phyloP scores from a whole-genome alignment of 805 yeast species.

The Candida schatavii region DNA sequence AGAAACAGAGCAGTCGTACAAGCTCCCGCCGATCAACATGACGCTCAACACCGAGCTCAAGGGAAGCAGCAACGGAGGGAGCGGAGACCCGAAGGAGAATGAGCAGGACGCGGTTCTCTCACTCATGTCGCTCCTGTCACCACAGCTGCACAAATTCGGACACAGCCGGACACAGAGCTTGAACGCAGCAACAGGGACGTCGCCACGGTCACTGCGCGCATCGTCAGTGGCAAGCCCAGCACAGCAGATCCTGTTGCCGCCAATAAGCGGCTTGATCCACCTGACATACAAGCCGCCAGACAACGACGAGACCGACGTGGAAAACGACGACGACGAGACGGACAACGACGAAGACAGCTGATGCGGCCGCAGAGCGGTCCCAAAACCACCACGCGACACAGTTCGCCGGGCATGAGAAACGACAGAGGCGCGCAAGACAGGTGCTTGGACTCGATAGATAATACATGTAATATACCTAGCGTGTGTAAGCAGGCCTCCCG shows the following conservation, averaged over 20 bases:
- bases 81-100: slow-evolving; percentile 14
- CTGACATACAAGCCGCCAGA: slow-evolving; percentile 11
- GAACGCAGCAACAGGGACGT: slow-evolving; percentile 28
- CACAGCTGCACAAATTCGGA: slow-evolving; percentile 32
- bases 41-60: slow-evolving; percentile 13
- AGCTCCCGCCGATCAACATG: slow-evolving; percentile 30
- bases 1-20: slow-evolving; percentile 4
- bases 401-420: no score
- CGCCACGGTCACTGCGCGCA: slow-evolving; percentile 19
- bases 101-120: slow-evolving; percentile 59
- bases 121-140: slow-evolving; percentile 54
- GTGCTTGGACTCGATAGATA: background rate
- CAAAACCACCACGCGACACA: no score
- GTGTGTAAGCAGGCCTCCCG: no score
- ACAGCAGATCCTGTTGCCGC: slow-evolving; percentile 23
- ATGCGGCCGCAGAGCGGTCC: no score
- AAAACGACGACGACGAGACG: slow-evolving; percentile 18
- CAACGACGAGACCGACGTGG: slow-evolving; percentile 36
- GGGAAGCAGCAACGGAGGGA: background rate
- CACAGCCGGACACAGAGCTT: slow-evolving; percentile 30
- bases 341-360: slow-evolving; percentile 21
- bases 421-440: background rate
- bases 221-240: slow-evolving; percentile 19
- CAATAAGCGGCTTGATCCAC: slow-evolving; percentile 23
- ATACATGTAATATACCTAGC: background rate